Evolutionary conservation across 1,139 yeast genomes (phyloP), one percentile per base, ranked within the genome.

Genomic region (Protomyces inouyei): DNA sequence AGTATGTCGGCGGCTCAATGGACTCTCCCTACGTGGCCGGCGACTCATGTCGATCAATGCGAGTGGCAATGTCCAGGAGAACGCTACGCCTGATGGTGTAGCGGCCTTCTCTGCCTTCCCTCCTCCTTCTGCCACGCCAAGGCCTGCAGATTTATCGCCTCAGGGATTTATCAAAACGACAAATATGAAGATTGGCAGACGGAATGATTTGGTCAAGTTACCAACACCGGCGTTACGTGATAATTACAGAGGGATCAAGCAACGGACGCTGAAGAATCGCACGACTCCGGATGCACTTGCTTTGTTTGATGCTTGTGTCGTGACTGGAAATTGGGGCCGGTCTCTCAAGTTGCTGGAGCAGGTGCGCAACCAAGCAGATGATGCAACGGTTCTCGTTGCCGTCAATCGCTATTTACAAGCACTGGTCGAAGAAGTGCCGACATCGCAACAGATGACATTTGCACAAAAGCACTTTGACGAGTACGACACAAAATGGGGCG

Each of bases 231-330:
- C 48, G 25, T 43, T 43, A 21, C 21, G 18, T 18, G 48, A 43
- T 18, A 43, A 43, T 18, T n/a, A 43, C 12, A 43, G 48, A 43
- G 25, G 48, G 2, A 43, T n/a, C 23, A 43, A 43, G 25, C 25
- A 18, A 4, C 21, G 12, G 10, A 21, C 55, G 21, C 12, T 23
- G 12, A 45, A 56, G 59, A 38, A 21, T 6, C 54, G 59, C 23
- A 35, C 45, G 14, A 60, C 43, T 5, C 36, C 23, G 18, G 66
- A 64, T 32, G 61, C 61, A 9, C 40, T 64, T 4, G 66, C 70
- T 18, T 57, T 91, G 43, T 78, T 90, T 51, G 96, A 90, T 71
- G 96, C 96, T 0, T 86, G 95, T 69, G 73, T 92, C 48, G 82
- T 84, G 55, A 81, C 88, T 40, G 82, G 82, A 64, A 88, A 88